phyloP scores from a whole-genome alignment of 345 rosid species.

The Toxicodendron radicans region DNA sequence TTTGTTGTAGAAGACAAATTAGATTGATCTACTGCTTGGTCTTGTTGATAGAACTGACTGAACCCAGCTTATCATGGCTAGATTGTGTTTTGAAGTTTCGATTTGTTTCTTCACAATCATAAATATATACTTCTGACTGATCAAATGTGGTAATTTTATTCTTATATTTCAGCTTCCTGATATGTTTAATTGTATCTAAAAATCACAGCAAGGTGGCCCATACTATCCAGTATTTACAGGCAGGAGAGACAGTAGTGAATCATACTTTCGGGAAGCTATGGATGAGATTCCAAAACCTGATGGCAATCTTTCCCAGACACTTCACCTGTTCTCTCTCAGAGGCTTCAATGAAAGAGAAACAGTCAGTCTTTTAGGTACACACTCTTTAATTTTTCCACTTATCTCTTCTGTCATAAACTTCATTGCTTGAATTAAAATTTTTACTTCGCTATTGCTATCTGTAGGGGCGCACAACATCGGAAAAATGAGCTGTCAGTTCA shows the following conservation, averaged over 20 bases:
- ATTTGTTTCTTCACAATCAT: background rate
- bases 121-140: background rate
- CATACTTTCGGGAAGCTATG: constrained; percentile 38
- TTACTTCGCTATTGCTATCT: constrained; percentile 3
- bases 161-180: background rate
- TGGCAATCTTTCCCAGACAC: constrained; percentile 30
- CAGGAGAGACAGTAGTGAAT: constrained; percentile 44
- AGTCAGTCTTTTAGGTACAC: constrained; percentile 48
- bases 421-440: background rate
- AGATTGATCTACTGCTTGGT: too few species aligned
- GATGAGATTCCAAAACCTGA: constrained; percentile 43
- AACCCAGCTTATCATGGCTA: background rate
- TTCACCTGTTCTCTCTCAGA: constrained; percentile 35
- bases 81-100: background rate
- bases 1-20: background rate
- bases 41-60: too few species aligned
- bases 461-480: constrained; percentile 54
- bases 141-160: background rate
- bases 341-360: constrained; percentile 49
- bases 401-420: background rate
- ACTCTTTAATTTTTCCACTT: background rate
- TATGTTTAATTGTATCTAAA: background rate
- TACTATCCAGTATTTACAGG: constrained; percentile 57
- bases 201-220: constrained; percentile 49
- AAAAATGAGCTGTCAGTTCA: constrained; percentile 44